Evolutionary conservation across 2,329 filamentous ascomycete genomes (phyloP).

Genomic region (Cytospora piceae): DNA sequence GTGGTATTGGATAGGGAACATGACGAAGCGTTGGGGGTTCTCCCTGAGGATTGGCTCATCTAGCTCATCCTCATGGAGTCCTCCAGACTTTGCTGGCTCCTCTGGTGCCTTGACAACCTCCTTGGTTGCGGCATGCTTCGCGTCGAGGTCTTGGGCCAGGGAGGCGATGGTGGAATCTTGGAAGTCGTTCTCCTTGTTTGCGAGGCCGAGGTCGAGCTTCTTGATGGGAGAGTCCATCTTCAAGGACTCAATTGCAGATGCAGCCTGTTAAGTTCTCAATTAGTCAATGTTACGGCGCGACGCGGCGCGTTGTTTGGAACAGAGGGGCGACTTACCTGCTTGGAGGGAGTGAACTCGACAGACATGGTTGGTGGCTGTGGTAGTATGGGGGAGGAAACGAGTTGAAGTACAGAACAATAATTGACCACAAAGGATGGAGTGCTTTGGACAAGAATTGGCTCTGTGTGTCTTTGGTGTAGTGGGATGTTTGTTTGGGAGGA

Average conservation of each 20-base stretch:
- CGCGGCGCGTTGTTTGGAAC: slow-evolving; percentile 27
- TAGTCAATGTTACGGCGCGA: slow-evolving; percentile 37
- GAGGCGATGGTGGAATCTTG: slow-evolving; percentile 55
- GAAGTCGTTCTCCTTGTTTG: slow-evolving; percentile 81
- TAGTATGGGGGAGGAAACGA: slow-evolving; percentile 4
- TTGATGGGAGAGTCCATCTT: slow-evolving; percentile 93
- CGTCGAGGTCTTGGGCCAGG: slow-evolving; percentile 60
- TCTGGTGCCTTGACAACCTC: slow-evolving; percentile 49
- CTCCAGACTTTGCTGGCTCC: slow-evolving; percentile 41
- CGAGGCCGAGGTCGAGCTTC: slow-evolving; percentile 78
- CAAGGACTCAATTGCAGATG: slow-evolving; percentile 81
- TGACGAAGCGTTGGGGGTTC: slow-evolving; percentile 93
- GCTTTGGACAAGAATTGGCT: slow-evolving; percentile 10
- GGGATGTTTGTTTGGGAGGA: slow-evolving; percentile 8
- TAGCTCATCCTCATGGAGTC: slow-evolving; percentile 65
- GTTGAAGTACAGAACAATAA: slow-evolving; percentile 43
- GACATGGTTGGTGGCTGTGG: slow-evolving; percentile 62
- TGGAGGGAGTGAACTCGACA: slow-evolving; percentile 55
- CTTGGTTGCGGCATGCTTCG: slow-evolving; percentile 57
- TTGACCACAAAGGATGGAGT: slow-evolving; percentile 14
- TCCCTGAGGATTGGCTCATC: slow-evolving; percentile 92
- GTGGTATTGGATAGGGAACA: slow-evolving; percentile 99
- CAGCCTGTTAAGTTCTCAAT: slow-evolving; percentile 63
- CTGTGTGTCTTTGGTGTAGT: slow-evolving; percentile 13
- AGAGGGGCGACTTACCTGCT: slow-evolving; percentile 37